Evolutionary conservation across 2,329 filamentous ascomycete genomes (phyloP).

Genomic region (Verruconis gallopava): DNA sequence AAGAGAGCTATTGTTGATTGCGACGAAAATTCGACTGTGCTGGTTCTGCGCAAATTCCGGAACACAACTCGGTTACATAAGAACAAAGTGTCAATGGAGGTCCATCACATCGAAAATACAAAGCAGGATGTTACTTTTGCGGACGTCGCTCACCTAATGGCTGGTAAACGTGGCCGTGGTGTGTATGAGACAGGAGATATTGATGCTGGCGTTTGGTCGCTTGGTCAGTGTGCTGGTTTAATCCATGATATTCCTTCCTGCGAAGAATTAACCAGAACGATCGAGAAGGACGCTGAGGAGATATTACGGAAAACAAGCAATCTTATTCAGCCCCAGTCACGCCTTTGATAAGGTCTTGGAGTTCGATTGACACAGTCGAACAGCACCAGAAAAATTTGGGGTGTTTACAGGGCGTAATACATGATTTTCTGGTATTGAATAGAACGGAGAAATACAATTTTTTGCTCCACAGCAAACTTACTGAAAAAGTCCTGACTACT

Average conservation of each 20-base stretch:
- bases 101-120: conserved; percentile 17
- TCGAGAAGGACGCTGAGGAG: conserved; percentile 63
- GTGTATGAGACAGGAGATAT: conserved; percentile 19
- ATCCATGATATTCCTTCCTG: conserved; percentile 77
- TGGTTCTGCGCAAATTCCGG: conserved; percentile 18
- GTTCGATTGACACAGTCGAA: no score
- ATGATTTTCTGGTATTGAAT: no score
- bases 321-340: neutral
- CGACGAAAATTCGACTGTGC: conserved; percentile 17
- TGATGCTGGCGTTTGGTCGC: conserved; percentile 19
- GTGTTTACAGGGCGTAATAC: no score
- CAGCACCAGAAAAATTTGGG: no score
- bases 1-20: conserved; percentile 19
- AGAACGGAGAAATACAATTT: no score
- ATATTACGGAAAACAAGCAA: conserved; percentile 12
- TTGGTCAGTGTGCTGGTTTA: conserved; percentile 36
- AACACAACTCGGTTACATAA: conserved; percentile 19
- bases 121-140: conserved; percentile 18
- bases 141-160: conserved; percentile 20
- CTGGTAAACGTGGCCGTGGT: conserved; percentile 17
- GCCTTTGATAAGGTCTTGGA: no score
- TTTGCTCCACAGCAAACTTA: no score
- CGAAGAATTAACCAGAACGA: conserved; percentile 52
- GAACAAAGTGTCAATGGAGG: conserved; percentile 18
- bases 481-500: no score